These are phyloP conservation scores for Pseudocercospora vitis DNA, from an alignment of 2,329 filamentous ascomycete species.

Conservation along the genomic window DNA sequence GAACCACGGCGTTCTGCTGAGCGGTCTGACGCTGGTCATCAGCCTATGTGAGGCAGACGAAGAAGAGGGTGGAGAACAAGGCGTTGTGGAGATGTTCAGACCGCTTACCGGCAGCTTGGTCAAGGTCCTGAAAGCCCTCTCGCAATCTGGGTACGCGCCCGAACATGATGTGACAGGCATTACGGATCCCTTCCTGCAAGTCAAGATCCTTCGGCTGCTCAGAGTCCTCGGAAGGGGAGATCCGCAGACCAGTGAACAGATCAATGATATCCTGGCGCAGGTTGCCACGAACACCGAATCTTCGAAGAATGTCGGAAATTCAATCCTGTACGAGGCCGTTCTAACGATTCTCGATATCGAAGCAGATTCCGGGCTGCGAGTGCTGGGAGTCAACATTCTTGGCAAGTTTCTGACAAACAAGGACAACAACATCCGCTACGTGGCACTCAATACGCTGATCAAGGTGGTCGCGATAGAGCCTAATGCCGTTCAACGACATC, in stretches of 20 bases:
- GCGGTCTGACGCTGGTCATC: slow-evolving; percentile 84
- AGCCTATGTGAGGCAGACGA: slow-evolving; percentile 95
- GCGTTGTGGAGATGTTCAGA: slow-evolving; percentile 86
- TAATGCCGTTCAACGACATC: slow-evolving; percentile 93
- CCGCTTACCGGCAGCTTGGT: slow-evolving; percentile 82
- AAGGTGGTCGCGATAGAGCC: slow-evolving; percentile 98
- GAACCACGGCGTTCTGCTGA: slow-evolving; percentile 93
- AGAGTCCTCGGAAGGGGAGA: slow-evolving; percentile 86
- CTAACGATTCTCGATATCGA: slow-evolving; percentile 97
- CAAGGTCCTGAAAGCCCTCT: slow-evolving; percentile 85
- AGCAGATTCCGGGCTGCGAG: slow-evolving; percentile 89
- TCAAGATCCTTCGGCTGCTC: slow-evolving; percentile 87
- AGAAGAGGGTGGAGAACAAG: slow-evolving; percentile 84
- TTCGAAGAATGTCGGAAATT: slow-evolving; percentile 97
- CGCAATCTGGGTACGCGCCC: slow-evolving; percentile 92
- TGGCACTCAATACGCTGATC: slow-evolving; percentile 93
- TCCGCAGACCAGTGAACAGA: slow-evolving; percentile 84
- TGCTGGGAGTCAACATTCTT: slow-evolving; percentile 95
- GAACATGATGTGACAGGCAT: slow-evolving; percentile 98
- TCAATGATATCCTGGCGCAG: slow-evolving; percentile 91
- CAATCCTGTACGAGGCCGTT: slow-evolving; percentile 95
- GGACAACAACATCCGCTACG: slow-evolving; percentile 99
- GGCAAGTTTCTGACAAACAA: slow-evolving; percentile 98
- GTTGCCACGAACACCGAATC: slow-evolving; percentile 98
- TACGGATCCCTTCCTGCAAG: slow-evolving; percentile 90